Evolutionary conservation across 1,139 yeast species (phyloP).

Genomic region (Geotrichum restrictum): DNA sequence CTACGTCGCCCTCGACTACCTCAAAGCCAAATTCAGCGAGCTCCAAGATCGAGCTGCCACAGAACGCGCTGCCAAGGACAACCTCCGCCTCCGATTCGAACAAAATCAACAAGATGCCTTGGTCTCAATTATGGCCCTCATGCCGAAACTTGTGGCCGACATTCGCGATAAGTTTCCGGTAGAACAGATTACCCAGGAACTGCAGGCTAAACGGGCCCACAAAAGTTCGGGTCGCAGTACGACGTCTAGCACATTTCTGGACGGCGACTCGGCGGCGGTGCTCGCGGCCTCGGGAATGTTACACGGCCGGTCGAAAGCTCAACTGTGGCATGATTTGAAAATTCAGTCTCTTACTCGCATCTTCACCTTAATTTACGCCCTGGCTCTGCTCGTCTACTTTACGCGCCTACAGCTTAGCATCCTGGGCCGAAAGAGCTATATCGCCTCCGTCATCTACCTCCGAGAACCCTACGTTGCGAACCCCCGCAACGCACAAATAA

Average conservation of each 20-base stretch:
- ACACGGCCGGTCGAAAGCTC: constrained; percentile 57
- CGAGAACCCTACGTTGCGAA: constrained; percentile 46
- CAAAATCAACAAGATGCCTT: constrained; percentile 92
- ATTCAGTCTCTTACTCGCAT: constrained; percentile 67
- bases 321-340: constrained; percentile 83
- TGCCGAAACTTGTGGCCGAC: constrained; percentile 71
- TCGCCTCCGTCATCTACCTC: constrained; percentile 64
- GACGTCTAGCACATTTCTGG: constrained; percentile 20
- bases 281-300: too few relatives aligned
- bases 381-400: constrained; percentile 65
- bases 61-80: constrained; percentile 71
- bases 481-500: constrained; percentile 44
- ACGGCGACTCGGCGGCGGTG: constrained; percentile 11
- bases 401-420: constrained; percentile 84
- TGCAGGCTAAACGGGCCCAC: constrained; percentile 56
- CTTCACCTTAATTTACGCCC: constrained; percentile 64
- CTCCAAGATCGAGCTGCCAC: constrained; percentile 66
- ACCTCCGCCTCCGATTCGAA: constrained; percentile 55
- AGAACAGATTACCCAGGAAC: constrained; percentile 66
- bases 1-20: constrained; percentile 55
- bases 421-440: constrained; percentile 78
- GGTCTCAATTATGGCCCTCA: constrained; percentile 74
- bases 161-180: constrained; percentile 62
- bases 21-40: constrained; percentile 57
- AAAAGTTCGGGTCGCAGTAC: constrained; percentile 21